Base-by-base conservation (phyloP, 2,329 filamentous ascomycete genomes). In the Fusarium oligoseptatum region DNA sequence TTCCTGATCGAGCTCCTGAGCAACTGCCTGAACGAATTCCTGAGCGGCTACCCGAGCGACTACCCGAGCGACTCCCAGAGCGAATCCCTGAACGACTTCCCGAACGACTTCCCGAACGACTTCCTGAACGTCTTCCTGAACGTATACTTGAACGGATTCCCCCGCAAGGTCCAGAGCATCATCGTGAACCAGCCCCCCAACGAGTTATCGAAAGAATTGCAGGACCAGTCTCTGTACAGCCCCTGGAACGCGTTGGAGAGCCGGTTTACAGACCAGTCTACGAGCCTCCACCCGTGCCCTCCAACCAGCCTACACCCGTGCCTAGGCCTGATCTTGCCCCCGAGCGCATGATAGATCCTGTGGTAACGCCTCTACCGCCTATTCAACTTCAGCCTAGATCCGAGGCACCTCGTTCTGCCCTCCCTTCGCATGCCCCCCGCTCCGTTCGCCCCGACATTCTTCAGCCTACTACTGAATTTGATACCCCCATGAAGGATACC, bases 401-500 rank as follows among this genome's bases (percentile, higher is more conserved):
- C n/a, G 72, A 73, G 17, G 41, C 63, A 32, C 60, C 58, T n/a
- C 73, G 72, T 32, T 60, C 72, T 61, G 22, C 57, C 11, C 72
- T 73, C 43, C 72, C 73, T 41, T 71, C 66, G 7, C 66, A 64
- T 61, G 62, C 70, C 3, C 72, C 69, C 14, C 70, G 71, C 4
- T 67, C 56, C 9, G 45, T 60, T 12, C 66, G 71, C 22, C 62
- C 67, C 10, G 77, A 79, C 43, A 72, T 61, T 15, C 64, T 71
- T 57, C 77, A 75, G 7, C 73, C 76, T 5, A 75, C 70, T 43
- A 73, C 76, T 17, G 77, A 79, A 66, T 62, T 63, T 11, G 74
- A 79, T 45, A 62, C 60, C 15, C 60, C 68, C 4, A 36, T 62
- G 8, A 78, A 77, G 58, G 70, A 72, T n/a, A 34, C 22, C n/a